Conservation (phyloP, 2,329 filamentous ascomycete genomes). For the Cladosporium velox region DNA sequence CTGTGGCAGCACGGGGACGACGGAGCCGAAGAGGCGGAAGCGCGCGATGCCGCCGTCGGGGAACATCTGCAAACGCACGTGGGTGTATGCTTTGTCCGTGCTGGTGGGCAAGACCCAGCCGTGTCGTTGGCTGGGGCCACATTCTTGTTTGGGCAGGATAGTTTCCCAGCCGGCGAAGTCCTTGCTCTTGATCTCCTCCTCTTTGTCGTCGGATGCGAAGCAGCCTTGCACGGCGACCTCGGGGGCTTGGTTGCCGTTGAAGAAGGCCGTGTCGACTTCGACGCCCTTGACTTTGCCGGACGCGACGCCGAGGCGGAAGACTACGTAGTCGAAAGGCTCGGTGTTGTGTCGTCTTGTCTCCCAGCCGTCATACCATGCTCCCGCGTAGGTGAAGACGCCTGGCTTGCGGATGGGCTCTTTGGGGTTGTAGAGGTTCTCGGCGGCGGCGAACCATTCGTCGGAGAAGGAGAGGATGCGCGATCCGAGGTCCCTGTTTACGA, state of each 20-base stretch:
- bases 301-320: slow-evolving; percentile 61
- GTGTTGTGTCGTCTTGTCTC: slow-evolving; percentile 64
- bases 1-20: slow-evolving; percentile 73
- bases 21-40: slow-evolving; percentile 75
- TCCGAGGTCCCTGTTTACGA: slow-evolving; percentile 55
- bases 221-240: slow-evolving; percentile 76
- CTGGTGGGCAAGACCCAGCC: slow-evolving; percentile 65
- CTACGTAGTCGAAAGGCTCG: slow-evolving; percentile 60
- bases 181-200: slow-evolving; percentile 58
- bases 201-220: slow-evolving; percentile 64
- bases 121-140: slow-evolving; percentile 72
- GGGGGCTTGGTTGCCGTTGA: slow-evolving; percentile 80
- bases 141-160: slow-evolving; percentile 68
- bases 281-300: slow-evolving; percentile 72
- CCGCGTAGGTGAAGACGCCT: slow-evolving; percentile 60
- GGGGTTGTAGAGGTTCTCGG: slow-evolving; percentile 60
- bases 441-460: slow-evolving; percentile 64
- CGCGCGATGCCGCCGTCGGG: slow-evolving; percentile 81
- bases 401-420: slow-evolving; percentile 58
- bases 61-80: slow-evolving; percentile 81
- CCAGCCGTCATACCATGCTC: slow-evolving; percentile 67
- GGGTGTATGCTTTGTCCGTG: slow-evolving; percentile 70
- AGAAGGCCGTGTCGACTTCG: slow-evolving; percentile 80
- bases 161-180: slow-evolving; percentile 63
- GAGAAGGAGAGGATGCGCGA: slow-evolving; percentile 58